Evolutionary conservation across 768 basidiomycete genomes (phyloP).

Genomic region (Chlorophyllum brunneum): DNA sequence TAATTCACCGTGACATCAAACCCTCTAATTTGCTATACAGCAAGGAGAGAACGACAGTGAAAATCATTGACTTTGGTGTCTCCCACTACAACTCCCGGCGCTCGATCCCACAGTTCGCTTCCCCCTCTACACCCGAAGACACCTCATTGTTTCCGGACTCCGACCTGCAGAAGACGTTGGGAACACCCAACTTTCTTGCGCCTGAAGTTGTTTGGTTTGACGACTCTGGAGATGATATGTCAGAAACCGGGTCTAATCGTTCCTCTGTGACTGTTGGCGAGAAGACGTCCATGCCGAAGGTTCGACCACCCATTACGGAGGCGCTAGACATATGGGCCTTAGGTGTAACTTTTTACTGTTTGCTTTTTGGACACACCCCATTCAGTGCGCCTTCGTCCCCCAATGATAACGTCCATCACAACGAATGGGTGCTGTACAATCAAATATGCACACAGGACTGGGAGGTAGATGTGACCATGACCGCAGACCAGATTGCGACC

Average conservation of each 20-base stretch:
- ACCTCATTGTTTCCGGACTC: conserved; percentile 30
- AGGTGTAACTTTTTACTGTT: conserved; percentile 43
- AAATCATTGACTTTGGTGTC: conserved; percentile 87
- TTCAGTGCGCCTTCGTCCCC: conserved; percentile 32
- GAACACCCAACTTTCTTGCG: conserved; percentile 42
- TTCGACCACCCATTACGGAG: conserved; percentile 38
- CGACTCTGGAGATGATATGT: conserved; percentile 24
- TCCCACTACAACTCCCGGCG: conserved; percentile 26
- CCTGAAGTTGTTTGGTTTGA: conserved; percentile 42
- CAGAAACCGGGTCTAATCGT: conserved; percentile 8
- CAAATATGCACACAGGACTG: conserved; percentile 40
- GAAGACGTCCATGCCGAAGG: conserved; percentile 17
- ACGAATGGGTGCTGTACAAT: conserved; percentile 35
- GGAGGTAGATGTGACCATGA: conserved; percentile 34
- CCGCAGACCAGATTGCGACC: conserved; percentile 29
- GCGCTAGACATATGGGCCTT: conserved; percentile 46
- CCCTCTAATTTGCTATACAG: conserved; percentile 81
- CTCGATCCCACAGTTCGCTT: conserved; percentile 7
- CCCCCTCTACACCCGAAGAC: conserved; percentile 20
- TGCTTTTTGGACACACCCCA: conserved; percentile 42
- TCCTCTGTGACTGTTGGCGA: conserved; percentile 16
- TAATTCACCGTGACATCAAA: conserved; percentile 89
- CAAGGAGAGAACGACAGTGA: conserved; percentile 52
- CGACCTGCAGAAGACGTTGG: conserved; percentile 35
- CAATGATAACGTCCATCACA: conserved; percentile 32